phyloP scores from a whole-genome alignment of 192 early-diverging fungal genomes.

The Coemansia sp. region DNA sequence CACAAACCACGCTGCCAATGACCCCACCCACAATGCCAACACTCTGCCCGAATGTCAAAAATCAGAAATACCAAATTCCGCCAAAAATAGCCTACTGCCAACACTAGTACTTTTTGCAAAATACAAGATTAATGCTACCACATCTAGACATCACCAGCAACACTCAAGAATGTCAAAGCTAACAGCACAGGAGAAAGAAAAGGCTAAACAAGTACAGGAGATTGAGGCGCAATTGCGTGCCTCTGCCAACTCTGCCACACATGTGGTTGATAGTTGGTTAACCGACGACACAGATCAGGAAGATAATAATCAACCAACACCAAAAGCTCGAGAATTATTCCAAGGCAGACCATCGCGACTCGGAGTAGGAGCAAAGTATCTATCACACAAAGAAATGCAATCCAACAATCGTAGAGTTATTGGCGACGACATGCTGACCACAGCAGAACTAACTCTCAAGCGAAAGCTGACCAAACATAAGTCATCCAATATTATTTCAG shows the following conservation, averaged over 20 bases:
- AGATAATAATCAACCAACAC: neutral
- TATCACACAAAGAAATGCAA: slow-evolving; percentile 46
- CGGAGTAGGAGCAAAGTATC: slow-evolving; percentile 47
- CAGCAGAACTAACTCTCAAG: slow-evolving; percentile 35
- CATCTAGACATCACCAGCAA: neutral
- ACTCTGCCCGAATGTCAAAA: too few species aligned
- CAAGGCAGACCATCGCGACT: slow-evolving; percentile 42
- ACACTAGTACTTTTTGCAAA: too few species aligned
- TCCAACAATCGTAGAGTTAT: neutral
- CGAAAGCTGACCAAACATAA: slow-evolving; percentile 25
- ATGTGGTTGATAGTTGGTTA: slow-evolving; percentile 40
- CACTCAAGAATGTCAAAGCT: slow-evolving; percentile 22
- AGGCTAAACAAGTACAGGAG: slow-evolving; percentile 38
- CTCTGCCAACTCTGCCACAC: slow-evolving; percentile 41
- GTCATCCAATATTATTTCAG: neutral
- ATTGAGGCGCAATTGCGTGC: slow-evolving; percentile 48
- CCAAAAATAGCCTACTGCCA: too few species aligned
- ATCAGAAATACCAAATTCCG: too few species aligned
- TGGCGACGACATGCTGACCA: slow-evolving; percentile 12
- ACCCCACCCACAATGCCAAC: too few species aligned
- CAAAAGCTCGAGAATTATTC: slow-evolving; percentile 39
- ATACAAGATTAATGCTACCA: neutral
- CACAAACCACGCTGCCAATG: too few species aligned
- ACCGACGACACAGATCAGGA: slow-evolving; percentile 12
- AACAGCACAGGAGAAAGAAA: slow-evolving; percentile 26